These are phyloP conservation scores for Vanrija sp. DNA, from an alignment of 1,284 basidiomycete species.

Conservation along the genomic window DNA sequence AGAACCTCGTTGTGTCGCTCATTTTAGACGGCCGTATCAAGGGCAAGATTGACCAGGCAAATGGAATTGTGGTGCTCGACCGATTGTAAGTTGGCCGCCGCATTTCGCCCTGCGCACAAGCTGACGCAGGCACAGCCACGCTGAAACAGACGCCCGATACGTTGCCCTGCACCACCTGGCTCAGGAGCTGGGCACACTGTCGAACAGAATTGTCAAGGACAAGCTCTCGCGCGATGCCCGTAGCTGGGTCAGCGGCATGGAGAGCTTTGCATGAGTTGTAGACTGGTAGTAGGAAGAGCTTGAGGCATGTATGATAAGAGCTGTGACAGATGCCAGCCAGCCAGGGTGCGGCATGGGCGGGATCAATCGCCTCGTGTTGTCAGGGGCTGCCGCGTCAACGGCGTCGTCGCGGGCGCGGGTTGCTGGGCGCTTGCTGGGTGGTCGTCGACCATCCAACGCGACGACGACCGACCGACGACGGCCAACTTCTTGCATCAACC, in stretches of 20 bases:
- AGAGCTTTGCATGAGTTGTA: constrained; percentile 20
- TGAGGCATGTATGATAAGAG: not conserved
- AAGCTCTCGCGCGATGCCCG: constrained; percentile 25
- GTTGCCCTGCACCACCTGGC: constrained; percentile 77
- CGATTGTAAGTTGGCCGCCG: constrained; percentile 59
- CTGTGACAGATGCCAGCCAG: no score
- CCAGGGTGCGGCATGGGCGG: no score
- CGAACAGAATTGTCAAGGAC: constrained; percentile 25
- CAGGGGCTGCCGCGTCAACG: no score
- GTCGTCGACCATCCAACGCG: no score
- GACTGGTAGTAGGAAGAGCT: not conserved
- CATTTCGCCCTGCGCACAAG: no score
- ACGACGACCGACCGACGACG: no score
- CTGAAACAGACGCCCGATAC: constrained; percentile 76
- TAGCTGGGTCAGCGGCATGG: constrained; percentile 9
- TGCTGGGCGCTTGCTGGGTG: no score
- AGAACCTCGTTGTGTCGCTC: constrained; percentile 85
- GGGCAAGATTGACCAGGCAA: constrained; percentile 92
- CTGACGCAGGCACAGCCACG: constrained; percentile 58
- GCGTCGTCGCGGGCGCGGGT: no score
- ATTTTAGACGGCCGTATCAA: constrained; percentile 94
- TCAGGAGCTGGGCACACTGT: constrained; percentile 59
- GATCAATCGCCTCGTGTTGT: no score
- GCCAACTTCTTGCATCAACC: no score
- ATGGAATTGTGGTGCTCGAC: constrained; percentile 85